Percentiles rank a stretch among this genome's conserved stretches.
These are phyloP conservation scores for Globisporangium cystogenes DNA, from an alignment of 352 stramenopile species.

Conservation along the genomic window DNA sequence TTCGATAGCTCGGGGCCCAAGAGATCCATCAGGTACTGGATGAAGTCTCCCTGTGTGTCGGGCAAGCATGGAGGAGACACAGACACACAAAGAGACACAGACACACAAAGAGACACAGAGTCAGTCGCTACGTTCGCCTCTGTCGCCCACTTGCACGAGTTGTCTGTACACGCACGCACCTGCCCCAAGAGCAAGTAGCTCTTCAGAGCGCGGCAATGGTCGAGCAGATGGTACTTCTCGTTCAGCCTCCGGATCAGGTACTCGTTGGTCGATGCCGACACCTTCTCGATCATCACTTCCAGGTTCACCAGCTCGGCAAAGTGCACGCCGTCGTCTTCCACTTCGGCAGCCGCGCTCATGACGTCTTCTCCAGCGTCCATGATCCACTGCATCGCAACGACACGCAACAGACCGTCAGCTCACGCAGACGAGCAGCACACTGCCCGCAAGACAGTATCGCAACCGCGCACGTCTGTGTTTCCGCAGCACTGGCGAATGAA, in stretches of 20 bases:
- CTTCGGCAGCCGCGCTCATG: conserved; percentile 36
- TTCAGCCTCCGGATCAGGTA: conserved; percentile 91
- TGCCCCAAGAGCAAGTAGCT: conserved; percentile 98
- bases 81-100: too few species aligned
- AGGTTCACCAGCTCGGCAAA: conserved; percentile 69
- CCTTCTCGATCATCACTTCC: conserved; percentile 73
- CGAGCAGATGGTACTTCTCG: conserved; percentile 90
- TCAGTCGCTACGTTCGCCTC: background rate
- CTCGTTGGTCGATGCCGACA: conserved; percentile 79
- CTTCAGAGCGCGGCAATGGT: conserved; percentile 96
- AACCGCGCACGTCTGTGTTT: conserved; percentile 73
- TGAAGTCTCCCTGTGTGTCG: conserved; percentile 91
- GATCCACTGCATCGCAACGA: conserved; percentile 40
- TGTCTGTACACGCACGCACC: conserved; percentile 17
- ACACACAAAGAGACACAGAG: too few species aligned
- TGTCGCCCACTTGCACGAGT: background rate
- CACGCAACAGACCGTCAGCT: too few species aligned
- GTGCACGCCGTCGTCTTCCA: conserved; percentile 49
- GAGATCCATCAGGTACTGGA: conserved; percentile 95
- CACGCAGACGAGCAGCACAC: too few species aligned
- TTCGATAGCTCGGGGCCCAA: conserved; percentile 89
- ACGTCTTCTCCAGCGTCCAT: conserved; percentile 52
- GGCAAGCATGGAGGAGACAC: conserved; percentile 1
- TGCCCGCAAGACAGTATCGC: too few species aligned
- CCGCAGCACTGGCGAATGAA: conserved; percentile 96